These are phyloP conservation scores for Nematodospora anomalae DNA, from an alignment of 1,139 yeast species.

Conservation along the genomic window DNA sequence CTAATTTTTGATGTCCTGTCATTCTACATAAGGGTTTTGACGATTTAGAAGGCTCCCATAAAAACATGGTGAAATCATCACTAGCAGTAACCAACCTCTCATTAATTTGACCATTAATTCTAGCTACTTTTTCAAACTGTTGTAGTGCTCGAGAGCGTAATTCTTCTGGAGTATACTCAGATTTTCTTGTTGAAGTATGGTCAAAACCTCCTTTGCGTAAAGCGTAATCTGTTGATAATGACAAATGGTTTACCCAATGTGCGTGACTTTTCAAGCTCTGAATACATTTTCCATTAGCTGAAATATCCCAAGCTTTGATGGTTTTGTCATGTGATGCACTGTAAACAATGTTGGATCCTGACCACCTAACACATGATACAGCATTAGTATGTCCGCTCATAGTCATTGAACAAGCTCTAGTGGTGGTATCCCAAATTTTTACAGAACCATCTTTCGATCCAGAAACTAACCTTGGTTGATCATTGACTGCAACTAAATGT, in stretches of 20 bases:
- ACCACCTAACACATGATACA: slow-evolving; percentile 95
- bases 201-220: slow-evolving; percentile 62
- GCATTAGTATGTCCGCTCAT: slow-evolving; percentile 87
- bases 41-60: slow-evolving; percentile 88
- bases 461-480: slow-evolving; percentile 73
- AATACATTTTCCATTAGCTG: slow-evolving; percentile 73
- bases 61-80: slow-evolving; percentile 96
- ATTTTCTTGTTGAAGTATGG: slow-evolving; percentile 24
- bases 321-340: slow-evolving; percentile 96
- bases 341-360: slow-evolving; percentile 82
- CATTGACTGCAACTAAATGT: slow-evolving; percentile 68
- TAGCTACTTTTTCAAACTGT: slow-evolving; percentile 78
- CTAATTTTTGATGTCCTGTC: slow-evolving; percentile 97
- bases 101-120: slow-evolving; percentile 60
- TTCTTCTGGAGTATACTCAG: slow-evolving; percentile 29
- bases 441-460: slow-evolving; percentile 92
- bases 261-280: slow-evolving; percentile 87
- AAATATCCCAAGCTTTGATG: slow-evolving; percentile 84
- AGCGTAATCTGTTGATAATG: slow-evolving; percentile 87
- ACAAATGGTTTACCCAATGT: slow-evolving; percentile 96
- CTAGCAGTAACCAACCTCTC: slow-evolving; percentile 93
- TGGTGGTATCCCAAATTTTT: slow-evolving; percentile 85
- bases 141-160: slow-evolving; percentile 36
- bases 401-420: slow-evolving; percentile 65
- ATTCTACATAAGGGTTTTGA: slow-evolving; percentile 84